Conservation (phyloP, 2,329 filamentous ascomycete species). For the Pseudopithomyces maydicus region DNA sequence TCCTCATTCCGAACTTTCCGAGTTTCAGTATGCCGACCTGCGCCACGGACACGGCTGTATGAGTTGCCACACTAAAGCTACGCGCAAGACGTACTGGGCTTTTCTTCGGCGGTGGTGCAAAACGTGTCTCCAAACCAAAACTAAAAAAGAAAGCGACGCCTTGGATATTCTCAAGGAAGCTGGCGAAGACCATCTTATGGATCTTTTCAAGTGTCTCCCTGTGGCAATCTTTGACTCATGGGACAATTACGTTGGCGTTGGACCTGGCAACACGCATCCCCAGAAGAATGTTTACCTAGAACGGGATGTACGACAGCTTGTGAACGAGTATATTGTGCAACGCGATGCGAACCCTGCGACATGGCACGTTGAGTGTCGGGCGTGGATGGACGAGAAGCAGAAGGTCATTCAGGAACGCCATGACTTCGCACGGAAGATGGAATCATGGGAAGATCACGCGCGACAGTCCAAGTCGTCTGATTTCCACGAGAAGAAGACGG, state of each 20-base stretch:
- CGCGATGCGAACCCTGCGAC: slow-evolving; percentile 17
- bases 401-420: slow-evolving; percentile 36
- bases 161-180: slow-evolving; percentile 28
- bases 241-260: slow-evolving; percentile 45
- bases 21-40: slow-evolving; percentile 48
- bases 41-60: slow-evolving; percentile 47
- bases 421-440: slow-evolving; percentile 43
- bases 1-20: slow-evolving; percentile 41
- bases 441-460: slow-evolving; percentile 42
- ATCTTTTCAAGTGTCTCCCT: slow-evolving; percentile 35
- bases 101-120: slow-evolving; percentile 51
- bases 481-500: slow-evolving; percentile 38
- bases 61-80: slow-evolving; percentile 40
- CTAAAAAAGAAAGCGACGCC: slow-evolving; percentile 37
- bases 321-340: slow-evolving; percentile 28
- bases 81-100: slow-evolving; percentile 51
- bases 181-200: slow-evolving; percentile 26
- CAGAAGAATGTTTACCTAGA: slow-evolving; percentile 39
- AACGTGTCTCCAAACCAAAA: slow-evolving; percentile 42
- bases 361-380: slow-evolving; percentile 26
- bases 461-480: slow-evolving; percentile 34
- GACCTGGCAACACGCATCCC: slow-evolving; percentile 39
- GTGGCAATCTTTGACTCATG: slow-evolving; percentile 45
- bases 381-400: slow-evolving; percentile 28
- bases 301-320: slow-evolving; percentile 35